These are phyloP conservation scores for Agaricus blazei DNA, from an alignment of 768 basidiomycete genomes.

Conservation along the genomic window DNA sequence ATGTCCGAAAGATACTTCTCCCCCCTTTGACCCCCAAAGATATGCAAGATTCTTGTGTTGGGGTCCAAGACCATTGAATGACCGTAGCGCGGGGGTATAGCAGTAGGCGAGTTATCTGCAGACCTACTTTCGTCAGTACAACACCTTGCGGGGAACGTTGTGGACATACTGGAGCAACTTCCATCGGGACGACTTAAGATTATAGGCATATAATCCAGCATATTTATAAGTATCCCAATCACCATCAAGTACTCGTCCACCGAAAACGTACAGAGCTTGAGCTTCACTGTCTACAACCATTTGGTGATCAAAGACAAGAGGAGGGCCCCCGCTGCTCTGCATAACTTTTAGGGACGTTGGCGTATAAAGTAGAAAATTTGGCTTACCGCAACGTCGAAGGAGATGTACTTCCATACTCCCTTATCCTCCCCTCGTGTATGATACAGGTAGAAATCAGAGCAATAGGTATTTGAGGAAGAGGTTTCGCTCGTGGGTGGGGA, in stretches of 20 bases:
- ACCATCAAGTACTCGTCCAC: conserved; percentile 67
- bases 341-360: not conserved
- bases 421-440: conserved; percentile 55
- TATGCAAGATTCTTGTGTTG: conserved; percentile 50
- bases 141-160: not conserved
- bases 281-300: conserved; percentile 71
- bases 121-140: conserved; percentile 14
- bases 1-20: conserved; percentile 70
- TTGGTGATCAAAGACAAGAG: conserved; percentile 75
- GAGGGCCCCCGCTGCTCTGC: conserved; percentile 64
- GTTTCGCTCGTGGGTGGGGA: conserved; percentile 3
- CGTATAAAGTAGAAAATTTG: not conserved
- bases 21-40: conserved; percentile 71
- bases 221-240: conserved; percentile 57
- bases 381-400: conserved; percentile 62
- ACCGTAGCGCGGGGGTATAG: conserved; percentile 60
- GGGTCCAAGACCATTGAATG: conserved; percentile 82
- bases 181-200: conserved; percentile 64
- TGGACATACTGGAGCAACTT: conserved; percentile 54
- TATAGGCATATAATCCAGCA: conserved; percentile 71
- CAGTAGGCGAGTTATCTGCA: conserved; percentile 26
- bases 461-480: conserved; percentile 26
- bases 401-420: conserved; percentile 71
- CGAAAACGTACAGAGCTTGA: conserved; percentile 72
- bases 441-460: conserved; percentile 75